Evolutionary conservation across 2,329 filamentous ascomycete genomes (phyloP).

Genomic region (Lecanicillium sp.): DNA sequence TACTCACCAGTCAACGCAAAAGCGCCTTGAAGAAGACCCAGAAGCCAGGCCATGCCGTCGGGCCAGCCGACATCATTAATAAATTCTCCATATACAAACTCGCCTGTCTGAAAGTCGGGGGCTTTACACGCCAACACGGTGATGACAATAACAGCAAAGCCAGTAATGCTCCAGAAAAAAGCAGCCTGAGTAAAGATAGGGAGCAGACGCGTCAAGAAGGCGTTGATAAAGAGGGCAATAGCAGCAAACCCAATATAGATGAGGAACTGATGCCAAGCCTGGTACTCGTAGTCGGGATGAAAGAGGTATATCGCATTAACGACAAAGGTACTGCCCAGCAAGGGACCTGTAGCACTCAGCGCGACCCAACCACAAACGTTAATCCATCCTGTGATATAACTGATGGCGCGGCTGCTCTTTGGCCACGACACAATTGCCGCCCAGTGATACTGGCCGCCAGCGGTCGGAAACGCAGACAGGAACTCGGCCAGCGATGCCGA

Average conservation of each 20-base stretch:
- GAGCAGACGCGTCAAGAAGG: slow-evolving; percentile 46
- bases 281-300: slow-evolving; percentile 44
- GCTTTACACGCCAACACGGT: slow-evolving; percentile 58
- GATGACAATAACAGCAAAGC: slow-evolving; percentile 62
- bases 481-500: slow-evolving; percentile 64
- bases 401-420: slow-evolving; percentile 50
- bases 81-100: slow-evolving; percentile 59
- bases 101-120: slow-evolving; percentile 53
- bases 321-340: slow-evolving; percentile 59
- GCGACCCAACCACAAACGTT: slow-evolving; percentile 63
- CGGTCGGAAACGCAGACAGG: slow-evolving; percentile 52
- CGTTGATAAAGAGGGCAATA: slow-evolving; percentile 55
- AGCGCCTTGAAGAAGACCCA: slow-evolving; percentile 43
- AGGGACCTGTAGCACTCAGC: slow-evolving; percentile 57
- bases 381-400: slow-evolving; percentile 66
- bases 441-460: slow-evolving; percentile 63
- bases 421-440: slow-evolving; percentile 56
- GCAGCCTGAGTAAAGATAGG: slow-evolving; percentile 60
- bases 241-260: slow-evolving; percentile 60
- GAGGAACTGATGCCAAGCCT: slow-evolving; percentile 64
- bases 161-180: slow-evolving; percentile 61
- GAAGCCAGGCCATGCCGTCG: slow-evolving; percentile 51
- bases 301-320: slow-evolving; percentile 56
- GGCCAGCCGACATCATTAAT: slow-evolving; percentile 63
- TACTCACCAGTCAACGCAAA: slow-evolving; percentile 31